phyloP scores from a whole-genome alignment of 495 filamentous ascomycete genomes.

The Aspergillus conjunctus region DNA sequence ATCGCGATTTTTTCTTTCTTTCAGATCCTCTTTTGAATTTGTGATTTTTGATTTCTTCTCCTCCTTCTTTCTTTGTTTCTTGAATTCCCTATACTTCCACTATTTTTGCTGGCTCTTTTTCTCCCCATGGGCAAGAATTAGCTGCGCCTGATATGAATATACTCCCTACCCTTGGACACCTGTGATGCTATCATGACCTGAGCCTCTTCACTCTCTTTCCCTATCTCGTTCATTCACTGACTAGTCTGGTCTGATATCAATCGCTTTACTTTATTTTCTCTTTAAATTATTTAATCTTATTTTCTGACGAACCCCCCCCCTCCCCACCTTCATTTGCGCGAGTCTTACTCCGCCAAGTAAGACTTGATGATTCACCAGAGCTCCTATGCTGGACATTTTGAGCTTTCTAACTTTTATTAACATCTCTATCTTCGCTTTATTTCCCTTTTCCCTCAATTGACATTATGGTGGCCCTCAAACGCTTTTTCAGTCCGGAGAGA shows the following conservation, averaged over 20 bases:
- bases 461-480: slow-evolving; percentile 42
- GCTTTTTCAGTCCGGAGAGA: slow-evolving; percentile 41
- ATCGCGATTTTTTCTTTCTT: slow-evolving; percentile 1
- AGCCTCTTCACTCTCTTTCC: not conserved
- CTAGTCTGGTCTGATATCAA: slow-evolving; percentile 1
- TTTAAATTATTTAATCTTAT: not conserved
- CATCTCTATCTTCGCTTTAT: slow-evolving; percentile 2
- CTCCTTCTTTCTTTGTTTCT: slow-evolving; percentile 4
- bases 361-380: not conserved
- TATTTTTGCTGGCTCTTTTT: not conserved
- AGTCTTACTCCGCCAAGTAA: not conserved
- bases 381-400: slow-evolving; percentile 8
- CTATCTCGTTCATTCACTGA: not conserved
- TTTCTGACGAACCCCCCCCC: slow-evolving; percentile 3
- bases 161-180: not conserved
- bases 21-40: slow-evolving; percentile 1
- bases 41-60: slow-evolving; percentile 3
- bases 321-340: slow-evolving; percentile 2
- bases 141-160: not conserved
- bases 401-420: not conserved
- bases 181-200: slow-evolving; percentile 3
- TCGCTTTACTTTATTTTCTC: slow-evolving; percentile 1
- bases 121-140: not conserved
- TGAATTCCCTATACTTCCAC: not conserved
- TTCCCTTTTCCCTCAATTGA: not conserved